phyloP scores from a whole-genome alignment of 140 eudicot genomes.

The Oenanthe javanica region DNA sequence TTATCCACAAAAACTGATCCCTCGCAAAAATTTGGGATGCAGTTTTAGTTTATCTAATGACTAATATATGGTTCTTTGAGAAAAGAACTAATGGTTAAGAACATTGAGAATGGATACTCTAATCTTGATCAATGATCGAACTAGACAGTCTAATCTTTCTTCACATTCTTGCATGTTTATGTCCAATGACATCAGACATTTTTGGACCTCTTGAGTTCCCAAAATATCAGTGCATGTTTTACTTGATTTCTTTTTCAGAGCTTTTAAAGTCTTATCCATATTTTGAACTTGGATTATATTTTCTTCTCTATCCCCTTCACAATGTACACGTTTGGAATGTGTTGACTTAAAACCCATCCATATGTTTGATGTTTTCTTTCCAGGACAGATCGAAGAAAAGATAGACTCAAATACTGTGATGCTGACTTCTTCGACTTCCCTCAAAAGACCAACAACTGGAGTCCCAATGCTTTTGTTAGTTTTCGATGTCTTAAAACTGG shows the following conservation, averaged over 20 bases:
- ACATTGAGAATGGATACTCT: constrained; percentile 45
- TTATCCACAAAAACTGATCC: too few species aligned
- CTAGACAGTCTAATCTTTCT: constrained; percentile 29
- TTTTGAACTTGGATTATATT: constrained; percentile 13
- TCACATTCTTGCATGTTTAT: constrained; percentile 24
- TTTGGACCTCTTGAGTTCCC: constrained; percentile 2
- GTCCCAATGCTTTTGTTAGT: constrained; percentile 1
- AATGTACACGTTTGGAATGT: not conserved
- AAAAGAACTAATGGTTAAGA: not conserved
- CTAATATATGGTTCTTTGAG: too few species aligned
- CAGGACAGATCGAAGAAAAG: constrained; percentile 9
- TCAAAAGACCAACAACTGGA: not conserved
- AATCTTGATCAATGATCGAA: constrained; percentile 27
- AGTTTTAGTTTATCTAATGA: too few species aligned
- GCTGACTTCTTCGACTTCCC: constrained; percentile 19
- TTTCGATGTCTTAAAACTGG: not conserved
- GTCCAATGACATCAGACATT: constrained; percentile 14
- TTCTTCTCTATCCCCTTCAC: not conserved
- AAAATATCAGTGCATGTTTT: not conserved
- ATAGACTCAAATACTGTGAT: constrained; percentile 11
- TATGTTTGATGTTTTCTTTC: constrained; percentile 2
- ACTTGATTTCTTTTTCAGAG: constrained; percentile 2
- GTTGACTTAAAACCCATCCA: not conserved
- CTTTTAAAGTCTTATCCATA: constrained; percentile 13
- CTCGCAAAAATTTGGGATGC: too few species aligned